Evolutionary conservation across 805 yeast species (phyloP).

Genomic region (Myxozyma melibiosi): DNA sequence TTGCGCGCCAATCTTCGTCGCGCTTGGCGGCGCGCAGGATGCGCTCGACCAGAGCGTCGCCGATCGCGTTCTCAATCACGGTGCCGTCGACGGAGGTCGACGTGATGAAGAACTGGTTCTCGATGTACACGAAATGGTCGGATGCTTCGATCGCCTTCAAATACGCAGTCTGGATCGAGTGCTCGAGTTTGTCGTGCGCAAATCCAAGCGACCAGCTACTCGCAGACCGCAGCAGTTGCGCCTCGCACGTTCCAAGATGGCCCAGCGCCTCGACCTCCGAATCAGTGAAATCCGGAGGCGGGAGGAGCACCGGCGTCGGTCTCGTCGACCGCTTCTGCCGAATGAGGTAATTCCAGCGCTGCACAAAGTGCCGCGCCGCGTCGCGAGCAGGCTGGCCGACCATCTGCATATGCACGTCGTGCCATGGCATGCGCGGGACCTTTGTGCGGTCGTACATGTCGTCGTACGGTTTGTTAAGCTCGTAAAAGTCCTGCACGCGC

Average conservation of each 20-base stretch:
- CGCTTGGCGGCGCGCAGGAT: conserved; percentile 84
- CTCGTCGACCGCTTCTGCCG: conserved; percentile 95
- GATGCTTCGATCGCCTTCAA: conserved; percentile 86
- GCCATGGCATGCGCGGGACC: conserved; percentile 99
- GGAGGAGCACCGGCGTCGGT: conserved; percentile 85
- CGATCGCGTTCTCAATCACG: conserved; percentile 82
- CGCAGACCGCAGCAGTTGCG: conserved; percentile 85
- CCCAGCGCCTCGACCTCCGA: conserved; percentile 64
- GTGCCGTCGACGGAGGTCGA: conserved; percentile 86
- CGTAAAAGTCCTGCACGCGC: conserved; percentile 81
- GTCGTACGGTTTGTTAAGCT: conserved; percentile 81
- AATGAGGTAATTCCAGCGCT: conserved; percentile 92
- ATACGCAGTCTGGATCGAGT: conserved; percentile 90
- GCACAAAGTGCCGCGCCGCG: conserved; percentile 89
- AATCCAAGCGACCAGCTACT: conserved; percentile 93
- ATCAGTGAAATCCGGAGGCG: conserved; percentile 83
- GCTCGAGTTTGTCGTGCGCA: conserved; percentile 64
- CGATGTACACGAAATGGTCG: conserved; percentile 90
- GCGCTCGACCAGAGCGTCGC: conserved; percentile 96
- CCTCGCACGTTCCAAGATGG: conserved; percentile 83
- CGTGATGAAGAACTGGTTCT: conserved; percentile 92
- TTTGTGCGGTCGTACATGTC: conserved; percentile 83
- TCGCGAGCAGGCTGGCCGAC: conserved; percentile 95
- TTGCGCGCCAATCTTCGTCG: conserved; percentile 82
- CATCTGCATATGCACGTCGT: conserved; percentile 95